These are phyloP conservation scores for Corchorus olitorius DNA, from an alignment of 345 rosid genomes.

Conservation along the genomic window DNA sequence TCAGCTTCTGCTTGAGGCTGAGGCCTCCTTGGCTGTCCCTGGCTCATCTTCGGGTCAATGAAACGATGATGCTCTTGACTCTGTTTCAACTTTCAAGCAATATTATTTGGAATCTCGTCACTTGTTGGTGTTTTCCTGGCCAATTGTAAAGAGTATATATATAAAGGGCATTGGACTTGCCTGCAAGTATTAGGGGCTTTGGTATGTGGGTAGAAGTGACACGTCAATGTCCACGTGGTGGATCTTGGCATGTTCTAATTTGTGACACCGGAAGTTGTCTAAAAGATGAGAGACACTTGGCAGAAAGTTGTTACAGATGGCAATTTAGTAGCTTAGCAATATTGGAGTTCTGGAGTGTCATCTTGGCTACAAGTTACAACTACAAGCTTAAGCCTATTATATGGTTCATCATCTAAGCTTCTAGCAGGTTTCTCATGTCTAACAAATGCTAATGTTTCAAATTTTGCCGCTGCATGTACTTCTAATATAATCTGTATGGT, in stretches of 20 bases:
- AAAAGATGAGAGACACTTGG: background rate
- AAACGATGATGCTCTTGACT: background rate
- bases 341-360: background rate
- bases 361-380: background rate
- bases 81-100: background rate
- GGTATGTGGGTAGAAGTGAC: background rate
- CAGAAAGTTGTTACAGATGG: background rate
- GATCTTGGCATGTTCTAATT: background rate
- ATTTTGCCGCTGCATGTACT: no score
- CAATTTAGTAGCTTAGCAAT: background rate
- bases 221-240: conserved; percentile 7
- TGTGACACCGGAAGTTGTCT: background rate
- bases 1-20: conserved; percentile 28
- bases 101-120: background rate
- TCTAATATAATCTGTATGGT: no score
- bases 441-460: no score
- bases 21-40: conserved; percentile 57
- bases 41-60: conserved; percentile 48
- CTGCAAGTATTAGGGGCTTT: background rate
- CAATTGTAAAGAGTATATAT: background rate
- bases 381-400: no score
- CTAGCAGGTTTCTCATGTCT: no score
- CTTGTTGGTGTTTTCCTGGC: background rate
- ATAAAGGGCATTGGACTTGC: background rate
- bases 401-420: no score